Conservation (phyloP, 306 rosid species). For the Corylus heterophylla region DNA sequence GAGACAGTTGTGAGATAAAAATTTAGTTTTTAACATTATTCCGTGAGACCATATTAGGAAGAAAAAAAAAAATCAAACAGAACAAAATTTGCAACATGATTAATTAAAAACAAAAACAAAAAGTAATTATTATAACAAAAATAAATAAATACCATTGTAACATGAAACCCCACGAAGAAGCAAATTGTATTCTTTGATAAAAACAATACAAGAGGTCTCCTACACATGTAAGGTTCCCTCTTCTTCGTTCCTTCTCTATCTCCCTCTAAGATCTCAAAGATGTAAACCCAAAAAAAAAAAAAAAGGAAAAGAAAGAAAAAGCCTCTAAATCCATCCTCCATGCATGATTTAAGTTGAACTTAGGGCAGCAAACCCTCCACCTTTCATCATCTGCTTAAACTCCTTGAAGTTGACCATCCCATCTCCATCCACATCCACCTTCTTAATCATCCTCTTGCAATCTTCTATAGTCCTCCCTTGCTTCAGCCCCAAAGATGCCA, state of each 20-base stretch:
- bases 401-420: constrained; percentile 11
- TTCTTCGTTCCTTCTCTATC: not conserved
- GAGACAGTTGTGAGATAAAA: no score
- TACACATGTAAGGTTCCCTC: not conserved
- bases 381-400: constrained; percentile 14
- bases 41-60: no score
- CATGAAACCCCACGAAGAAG: no score
- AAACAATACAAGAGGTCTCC: no score
- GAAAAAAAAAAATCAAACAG: no score
- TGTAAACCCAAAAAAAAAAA: not conserved
- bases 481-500: constrained; percentile 5
- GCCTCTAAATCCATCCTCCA: not conserved
- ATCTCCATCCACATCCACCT: constrained; percentile 5
- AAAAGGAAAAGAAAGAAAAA: not conserved
- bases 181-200: no score
- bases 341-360: not conserved
- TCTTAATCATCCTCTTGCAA: constrained; percentile 2
- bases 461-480: constrained; percentile 13
- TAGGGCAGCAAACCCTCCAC: constrained; percentile 2
- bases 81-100: no score
- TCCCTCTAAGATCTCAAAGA: not conserved
- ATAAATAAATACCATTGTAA: no score
- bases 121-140: no score
- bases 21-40: no score
- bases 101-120: no score